Evolutionary conservation across 1,284 basidiomycete species (phyloP).

Genomic region (Rhizopogon hawkerae): DNA sequence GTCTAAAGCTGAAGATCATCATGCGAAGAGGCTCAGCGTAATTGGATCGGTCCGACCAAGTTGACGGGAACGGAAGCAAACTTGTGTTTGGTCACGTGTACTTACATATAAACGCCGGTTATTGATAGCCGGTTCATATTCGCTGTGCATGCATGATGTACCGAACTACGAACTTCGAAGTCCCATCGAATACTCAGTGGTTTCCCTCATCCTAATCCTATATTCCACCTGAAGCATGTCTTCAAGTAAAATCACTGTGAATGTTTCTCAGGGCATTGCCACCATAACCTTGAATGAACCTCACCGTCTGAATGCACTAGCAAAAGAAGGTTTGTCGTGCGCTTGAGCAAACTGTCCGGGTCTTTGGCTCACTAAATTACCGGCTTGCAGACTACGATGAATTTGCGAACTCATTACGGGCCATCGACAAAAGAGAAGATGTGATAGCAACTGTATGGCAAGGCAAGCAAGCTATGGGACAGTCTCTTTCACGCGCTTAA

Average conservation of each 20-base stretch:
- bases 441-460: slow-evolving; percentile 62
- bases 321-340: slow-evolving; percentile 37
- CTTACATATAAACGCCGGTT: too few species aligned
- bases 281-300: slow-evolving; percentile 62
- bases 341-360: background rate
- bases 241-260: slow-evolving; percentile 35
- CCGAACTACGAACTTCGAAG: too few species aligned
- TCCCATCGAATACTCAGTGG: too few species aligned
- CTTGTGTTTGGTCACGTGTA: too few species aligned
- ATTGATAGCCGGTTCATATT: too few species aligned
- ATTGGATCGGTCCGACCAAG: too few species aligned
- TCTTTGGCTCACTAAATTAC: background rate
- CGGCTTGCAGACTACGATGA: slow-evolving; percentile 47
- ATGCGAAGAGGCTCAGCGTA: too few species aligned
- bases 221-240: slow-evolving; percentile 13
- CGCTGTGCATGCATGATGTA: too few species aligned
- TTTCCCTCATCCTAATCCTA: too few species aligned
- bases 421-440: slow-evolving; percentile 51
- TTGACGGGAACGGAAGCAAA: too few species aligned
- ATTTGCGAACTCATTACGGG: slow-evolving; percentile 48
- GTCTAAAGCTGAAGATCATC: too few species aligned
- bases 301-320: slow-evolving; percentile 51
- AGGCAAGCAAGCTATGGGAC: slow-evolving; percentile 32
- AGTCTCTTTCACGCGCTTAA: background rate
- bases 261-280: slow-evolving; percentile 51